Percentiles rank a stretch among this genome's conserved stretches.
phyloP scores from a whole-genome alignment of 179 eudicot genomes.

The Carnegiea gigantea region DNA sequence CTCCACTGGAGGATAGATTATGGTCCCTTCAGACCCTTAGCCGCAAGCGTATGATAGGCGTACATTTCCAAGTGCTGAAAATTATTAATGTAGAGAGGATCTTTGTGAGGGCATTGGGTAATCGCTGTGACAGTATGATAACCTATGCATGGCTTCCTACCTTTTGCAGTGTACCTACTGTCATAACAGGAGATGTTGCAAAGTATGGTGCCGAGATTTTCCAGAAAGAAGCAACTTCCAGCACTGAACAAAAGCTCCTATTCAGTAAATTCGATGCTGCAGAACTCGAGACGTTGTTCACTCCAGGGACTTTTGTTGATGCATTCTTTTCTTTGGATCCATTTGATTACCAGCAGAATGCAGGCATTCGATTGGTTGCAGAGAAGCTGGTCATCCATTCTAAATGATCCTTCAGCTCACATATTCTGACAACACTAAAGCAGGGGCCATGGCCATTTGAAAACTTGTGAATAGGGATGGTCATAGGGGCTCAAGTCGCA shows the following conservation, averaged over 20 bases:
- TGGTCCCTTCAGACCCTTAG: neutral
- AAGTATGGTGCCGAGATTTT: conserved; percentile 64
- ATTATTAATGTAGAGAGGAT: too few species aligned
- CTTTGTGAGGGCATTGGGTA: too few species aligned
- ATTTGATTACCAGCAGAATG: conserved; percentile 81
- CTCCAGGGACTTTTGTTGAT: conserved; percentile 57
- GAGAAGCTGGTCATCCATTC: conserved; percentile 64
- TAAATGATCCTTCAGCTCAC: conserved; percentile 22
- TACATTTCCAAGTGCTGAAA: neutral
- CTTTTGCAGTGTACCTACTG: conserved; percentile 61
- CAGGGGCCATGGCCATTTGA: neutral
- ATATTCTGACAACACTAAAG: neutral
- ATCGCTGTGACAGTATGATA: neutral
- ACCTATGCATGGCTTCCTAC: neutral
- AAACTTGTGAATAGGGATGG: conserved; percentile 22
- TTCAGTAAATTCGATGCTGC: conserved; percentile 66
- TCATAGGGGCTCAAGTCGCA: neutral
- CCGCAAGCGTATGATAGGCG: neutral
- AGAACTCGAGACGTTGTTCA: conserved; percentile 66
- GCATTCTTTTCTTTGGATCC: conserved; percentile 70
- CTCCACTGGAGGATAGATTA: neutral
- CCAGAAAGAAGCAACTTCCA: conserved; percentile 52
- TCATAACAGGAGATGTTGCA: conserved; percentile 41
- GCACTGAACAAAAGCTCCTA: conserved; percentile 53
- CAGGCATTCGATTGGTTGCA: conserved; percentile 87